Evolutionary conservation across 306 rosid genomes (phyloP).

Genomic region (Pyrus bretschneideri): DNA sequence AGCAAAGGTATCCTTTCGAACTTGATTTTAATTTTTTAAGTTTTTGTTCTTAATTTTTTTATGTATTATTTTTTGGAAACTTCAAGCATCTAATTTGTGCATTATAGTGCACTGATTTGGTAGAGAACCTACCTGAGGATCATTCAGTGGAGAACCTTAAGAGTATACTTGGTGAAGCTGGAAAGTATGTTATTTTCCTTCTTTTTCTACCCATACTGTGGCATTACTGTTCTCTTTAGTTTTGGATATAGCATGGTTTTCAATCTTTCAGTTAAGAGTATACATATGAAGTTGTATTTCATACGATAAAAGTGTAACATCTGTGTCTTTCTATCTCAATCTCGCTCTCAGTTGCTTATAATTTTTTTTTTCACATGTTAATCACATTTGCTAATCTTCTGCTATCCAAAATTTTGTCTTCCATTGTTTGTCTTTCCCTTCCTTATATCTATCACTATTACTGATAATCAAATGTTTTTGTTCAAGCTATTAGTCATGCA

Average conservation of each 20-base stretch:
- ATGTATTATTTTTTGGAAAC: neutral
- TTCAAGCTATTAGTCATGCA: no score
- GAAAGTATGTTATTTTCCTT: slow-evolving; percentile 50
- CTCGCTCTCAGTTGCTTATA: no score
- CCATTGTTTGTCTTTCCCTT: no score
- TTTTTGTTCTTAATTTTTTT: neutral
- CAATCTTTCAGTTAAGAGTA: slow-evolving; percentile 30
- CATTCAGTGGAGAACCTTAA: slow-evolving; percentile 70
- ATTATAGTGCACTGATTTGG: slow-evolving; percentile 81
- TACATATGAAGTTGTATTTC: no score
- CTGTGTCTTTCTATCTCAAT: no score
- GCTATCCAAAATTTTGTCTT: no score
- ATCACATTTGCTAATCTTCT: no score
- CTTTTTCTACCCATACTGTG: neutral
- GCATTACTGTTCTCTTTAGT: slow-evolving; percentile 3
- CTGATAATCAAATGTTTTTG: no score
- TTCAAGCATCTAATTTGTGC: slow-evolving; percentile 39
- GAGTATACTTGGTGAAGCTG: slow-evolving; percentile 68
- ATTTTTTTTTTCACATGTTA: no score
- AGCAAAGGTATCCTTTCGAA: slow-evolving; percentile 46
- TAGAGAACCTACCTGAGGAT: slow-evolving; percentile 81
- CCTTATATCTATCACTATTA: no score
- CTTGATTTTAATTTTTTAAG: neutral
- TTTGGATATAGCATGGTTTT: slow-evolving; percentile 12
- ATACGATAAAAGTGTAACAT: no score